Base-by-base conservation (phyloP, 2,329 filamentous ascomycete genomes). In the Aspergillus awamori region DNA sequence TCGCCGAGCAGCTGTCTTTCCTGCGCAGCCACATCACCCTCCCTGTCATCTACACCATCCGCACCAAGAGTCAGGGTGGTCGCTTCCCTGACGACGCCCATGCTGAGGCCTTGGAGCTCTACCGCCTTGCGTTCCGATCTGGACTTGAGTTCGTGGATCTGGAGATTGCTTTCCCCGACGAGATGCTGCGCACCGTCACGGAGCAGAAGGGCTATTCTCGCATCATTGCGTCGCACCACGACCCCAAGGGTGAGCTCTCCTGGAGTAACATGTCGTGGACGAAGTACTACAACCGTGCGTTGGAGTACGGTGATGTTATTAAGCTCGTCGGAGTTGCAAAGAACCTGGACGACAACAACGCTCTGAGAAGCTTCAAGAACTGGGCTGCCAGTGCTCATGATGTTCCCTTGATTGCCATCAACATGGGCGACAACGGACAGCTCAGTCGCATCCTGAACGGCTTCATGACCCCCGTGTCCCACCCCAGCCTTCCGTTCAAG, bases 261-360 rank as follows among this genome's bases (percentile, higher is more conserved):
- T 99, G 95, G 95, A 88, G 84, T 65, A 93, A 96, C 68, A 92
- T 91, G n/a, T 92, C 91, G 0, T 99, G 95, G 94, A 88, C 95
- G 59, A 85, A 89, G 28, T 89, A 88, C 77, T 98, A 96, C 82
- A 97, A 97, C 77, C 88, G 87, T 71, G 94, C 94, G 15, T 81
- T 97, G 13, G 90, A 96, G 72, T 91, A 92, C 70, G 95, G 94
- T 52, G 93, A 98, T 72, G 84, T 98, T 60, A 92, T 99, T 80
- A 99, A 99, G 80, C 87, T 99, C 41, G 89, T 98, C 6, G 95
- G 95, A 43, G 83, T 90, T 59, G 94, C 94, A 1, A 86, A 84
- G 58, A 84, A 77, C 20, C 81, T 94, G 49, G 87, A 93, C 62
- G 93, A 98, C 78, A 99, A 99, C 75, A 95, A 91, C 72, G 87